Conservation (phyloP, 192 early-diverging fungal genomes). For the Coemansia sp. region DNA sequence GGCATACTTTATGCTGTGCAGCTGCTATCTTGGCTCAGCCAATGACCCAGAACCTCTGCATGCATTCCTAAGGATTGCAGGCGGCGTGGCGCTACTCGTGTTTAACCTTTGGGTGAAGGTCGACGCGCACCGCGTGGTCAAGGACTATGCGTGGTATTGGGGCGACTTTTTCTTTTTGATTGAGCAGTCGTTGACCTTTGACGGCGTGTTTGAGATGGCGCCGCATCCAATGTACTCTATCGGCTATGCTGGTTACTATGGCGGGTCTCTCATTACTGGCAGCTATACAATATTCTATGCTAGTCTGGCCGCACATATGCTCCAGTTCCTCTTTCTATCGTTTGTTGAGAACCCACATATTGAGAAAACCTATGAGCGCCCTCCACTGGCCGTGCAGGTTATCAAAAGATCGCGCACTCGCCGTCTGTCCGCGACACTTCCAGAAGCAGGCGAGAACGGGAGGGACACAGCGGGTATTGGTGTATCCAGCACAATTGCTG, state of each 20-base stretch:
- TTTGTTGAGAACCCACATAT: conserved; percentile 92
- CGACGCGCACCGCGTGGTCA: conserved; percentile 93
- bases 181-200: conserved; percentile 86
- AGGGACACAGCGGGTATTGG: background rate
- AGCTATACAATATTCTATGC: conserved; percentile 90
- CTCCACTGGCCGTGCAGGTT: conserved; percentile 52
- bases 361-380: conserved; percentile 63
- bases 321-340: conserved; percentile 86
- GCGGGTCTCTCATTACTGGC: conserved; percentile 86
- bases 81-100: conserved; percentile 73
- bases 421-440: conserved; percentile 24
- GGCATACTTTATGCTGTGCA: conserved; percentile 82
- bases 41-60: conserved; percentile 57
- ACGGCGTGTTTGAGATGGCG: conserved; percentile 94
- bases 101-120: conserved; percentile 97
- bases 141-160: conserved; percentile 99
- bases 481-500: conserved; percentile 1
- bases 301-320: conserved; percentile 81
- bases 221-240: conserved; percentile 99
- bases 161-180: conserved; percentile 98
- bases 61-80: conserved; percentile 72
- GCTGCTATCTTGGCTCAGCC: conserved; percentile 71
- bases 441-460: conserved; percentile 15
- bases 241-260: conserved; percentile 96
- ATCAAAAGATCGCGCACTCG: conserved; percentile 42